Conservation (phyloP, 768 basidiomycete genomes). For the Amanita jacksonii region DNA sequence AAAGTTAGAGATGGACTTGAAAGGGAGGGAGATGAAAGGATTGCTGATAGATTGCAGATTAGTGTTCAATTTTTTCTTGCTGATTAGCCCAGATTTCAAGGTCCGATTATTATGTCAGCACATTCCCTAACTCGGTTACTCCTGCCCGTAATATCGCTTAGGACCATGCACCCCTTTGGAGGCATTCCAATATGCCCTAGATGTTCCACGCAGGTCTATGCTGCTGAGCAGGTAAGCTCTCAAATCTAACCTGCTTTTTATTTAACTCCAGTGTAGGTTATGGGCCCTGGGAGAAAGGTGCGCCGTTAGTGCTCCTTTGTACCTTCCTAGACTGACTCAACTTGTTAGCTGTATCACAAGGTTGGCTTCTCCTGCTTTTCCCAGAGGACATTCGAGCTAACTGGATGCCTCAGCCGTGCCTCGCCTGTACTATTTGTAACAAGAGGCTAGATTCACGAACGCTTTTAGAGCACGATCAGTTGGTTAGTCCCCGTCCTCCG, state of each 20-base stretch:
- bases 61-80: slow-evolving; percentile 23
- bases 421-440: slow-evolving; percentile 66
- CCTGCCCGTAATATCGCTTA: background rate
- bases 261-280: slow-evolving; percentile 34
- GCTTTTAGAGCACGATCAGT: slow-evolving; percentile 74
- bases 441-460: slow-evolving; percentile 71
- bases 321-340: slow-evolving; percentile 1
- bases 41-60: slow-evolving; percentile 10
- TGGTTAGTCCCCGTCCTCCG: slow-evolving; percentile 36
- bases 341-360: slow-evolving; percentile 70
- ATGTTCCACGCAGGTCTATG: slow-evolving; percentile 73
- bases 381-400: slow-evolving; percentile 4
- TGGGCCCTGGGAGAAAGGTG: slow-evolving; percentile 88
- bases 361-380: slow-evolving; percentile 21
- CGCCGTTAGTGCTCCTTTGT: slow-evolving; percentile 14
- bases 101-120: slow-evolving; percentile 23
- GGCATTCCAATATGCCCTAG: slow-evolving; percentile 64
- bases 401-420: slow-evolving; percentile 47
- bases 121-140: background rate
- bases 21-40: slow-evolving; percentile 13
- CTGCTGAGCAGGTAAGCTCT: slow-evolving; percentile 69
- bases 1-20: slow-evolving; percentile 11
- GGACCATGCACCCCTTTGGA: slow-evolving; percentile 59
- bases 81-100: slow-evolving; percentile 22
- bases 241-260: background rate